phyloP scores from a whole-genome alignment of 768 basidiomycete genomes.

The Boletus vermiculosoides region DNA sequence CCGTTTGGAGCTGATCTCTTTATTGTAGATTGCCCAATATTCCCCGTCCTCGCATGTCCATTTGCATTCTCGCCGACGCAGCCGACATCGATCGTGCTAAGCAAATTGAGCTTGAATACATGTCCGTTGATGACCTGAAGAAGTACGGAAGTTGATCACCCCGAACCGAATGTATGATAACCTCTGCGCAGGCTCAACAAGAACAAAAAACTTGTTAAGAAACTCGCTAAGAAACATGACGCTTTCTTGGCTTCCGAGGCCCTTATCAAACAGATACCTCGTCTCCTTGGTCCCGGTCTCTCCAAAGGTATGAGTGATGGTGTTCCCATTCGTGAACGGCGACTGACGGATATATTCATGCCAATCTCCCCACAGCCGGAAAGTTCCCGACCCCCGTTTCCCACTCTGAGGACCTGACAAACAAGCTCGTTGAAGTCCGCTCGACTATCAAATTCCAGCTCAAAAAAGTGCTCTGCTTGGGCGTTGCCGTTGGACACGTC shows the following conservation, averaged over 20 bases:
- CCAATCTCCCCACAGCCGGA: constrained; percentile 60
- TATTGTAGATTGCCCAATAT: constrained; percentile 81
- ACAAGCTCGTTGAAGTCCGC: constrained; percentile 93
- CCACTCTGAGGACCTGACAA: constrained; percentile 82
- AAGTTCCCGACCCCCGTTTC: constrained; percentile 99
- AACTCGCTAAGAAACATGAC: constrained; percentile 99
- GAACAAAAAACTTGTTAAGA: constrained; percentile 99
- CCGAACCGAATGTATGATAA: not conserved
- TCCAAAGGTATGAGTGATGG: constrained; percentile 73
- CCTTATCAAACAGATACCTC: constrained; percentile 99
- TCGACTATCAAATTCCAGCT: constrained; percentile 99
- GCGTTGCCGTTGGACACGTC: constrained; percentile 97
- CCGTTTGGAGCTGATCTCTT: not conserved
- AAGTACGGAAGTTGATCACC: constrained; percentile 57
- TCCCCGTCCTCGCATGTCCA: constrained; percentile 97
- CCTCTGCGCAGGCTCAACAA: constrained; percentile 75
- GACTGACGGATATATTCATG: not conserved
- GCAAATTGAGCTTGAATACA: constrained; percentile 97
- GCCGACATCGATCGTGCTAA: constrained; percentile 98
- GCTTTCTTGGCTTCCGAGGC: constrained; percentile 97
- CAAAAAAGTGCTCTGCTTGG: constrained; percentile 98
- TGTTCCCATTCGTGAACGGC: not conserved
- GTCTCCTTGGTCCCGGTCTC: constrained; percentile 98
- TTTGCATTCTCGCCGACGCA: constrained; percentile 99
- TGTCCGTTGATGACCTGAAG: constrained; percentile 99